phyloP scores from a whole-genome alignment of 2,329 filamentous ascomycete species.

The Exserohilum rostratum region DNA sequence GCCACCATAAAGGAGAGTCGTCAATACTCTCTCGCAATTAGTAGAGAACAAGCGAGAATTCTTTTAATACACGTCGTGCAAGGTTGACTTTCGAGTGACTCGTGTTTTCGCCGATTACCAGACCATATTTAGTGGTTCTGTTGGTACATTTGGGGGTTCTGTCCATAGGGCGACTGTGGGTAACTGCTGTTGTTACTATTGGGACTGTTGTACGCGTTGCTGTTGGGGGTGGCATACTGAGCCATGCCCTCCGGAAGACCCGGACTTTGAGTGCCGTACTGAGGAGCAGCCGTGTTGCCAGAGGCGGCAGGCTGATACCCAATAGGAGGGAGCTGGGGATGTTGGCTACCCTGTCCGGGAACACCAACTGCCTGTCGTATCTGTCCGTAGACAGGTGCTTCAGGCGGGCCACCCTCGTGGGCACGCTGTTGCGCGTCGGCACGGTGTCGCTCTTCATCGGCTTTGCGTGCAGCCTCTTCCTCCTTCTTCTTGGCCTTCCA shows the following conservation, averaged over 20 bases:
- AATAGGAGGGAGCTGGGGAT: conserved; percentile 58
- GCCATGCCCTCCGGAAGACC: conserved; percentile 57
- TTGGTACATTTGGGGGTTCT: conserved; percentile 56
- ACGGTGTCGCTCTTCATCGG: conserved; percentile 82
- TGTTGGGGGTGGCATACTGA: conserved; percentile 54
- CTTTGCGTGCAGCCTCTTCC: conserved; percentile 87
- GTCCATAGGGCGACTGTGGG: conserved; percentile 58
- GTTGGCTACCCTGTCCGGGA: conserved; percentile 53
- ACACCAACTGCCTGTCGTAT: conserved; percentile 54
- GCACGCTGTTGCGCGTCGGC: conserved; percentile 62
- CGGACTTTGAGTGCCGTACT: conserved; percentile 55
- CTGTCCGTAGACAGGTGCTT: conserved; percentile 55
- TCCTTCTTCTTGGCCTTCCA: conserved; percentile 99
- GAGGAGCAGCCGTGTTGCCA: conserved; percentile 50
- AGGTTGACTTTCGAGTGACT: neutral
- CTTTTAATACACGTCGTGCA: conserved; percentile 13
- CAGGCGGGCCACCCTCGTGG: conserved; percentile 58
- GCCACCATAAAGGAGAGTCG: conserved; percentile 34
- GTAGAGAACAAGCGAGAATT: conserved; percentile 16
- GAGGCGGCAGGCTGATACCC: conserved; percentile 57
- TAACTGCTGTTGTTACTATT: conserved; percentile 55
- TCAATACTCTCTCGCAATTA: conserved; percentile 14
- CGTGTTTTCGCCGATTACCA: neutral
- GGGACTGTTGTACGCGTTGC: conserved; percentile 52
- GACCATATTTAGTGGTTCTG: conserved; percentile 44